These are phyloP conservation scores for Saccharomycopsis hybrid DNA, from an alignment of 1,139 yeast genomes.

Conservation along the genomic window DNA sequence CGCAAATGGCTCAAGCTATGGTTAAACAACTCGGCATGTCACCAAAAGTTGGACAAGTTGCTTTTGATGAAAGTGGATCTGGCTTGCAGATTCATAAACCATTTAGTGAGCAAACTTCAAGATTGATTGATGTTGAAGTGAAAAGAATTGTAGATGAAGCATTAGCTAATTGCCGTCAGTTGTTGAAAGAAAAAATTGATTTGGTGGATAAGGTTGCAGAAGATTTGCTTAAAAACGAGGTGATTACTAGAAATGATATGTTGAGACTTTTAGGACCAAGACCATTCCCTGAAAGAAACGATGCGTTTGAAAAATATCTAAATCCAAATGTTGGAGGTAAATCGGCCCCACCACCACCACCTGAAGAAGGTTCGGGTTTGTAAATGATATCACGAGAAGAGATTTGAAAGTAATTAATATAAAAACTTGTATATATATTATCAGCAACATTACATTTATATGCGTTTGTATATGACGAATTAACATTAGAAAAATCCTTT, in stretches of 20 bases:
- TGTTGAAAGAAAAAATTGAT: constrained; percentile 61
- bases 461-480: too few species aligned
- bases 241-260: constrained; percentile 87
- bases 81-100: constrained; percentile 66
- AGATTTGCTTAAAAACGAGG: constrained; percentile 76
- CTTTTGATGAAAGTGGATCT: constrained; percentile 51
- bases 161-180: constrained; percentile 57
- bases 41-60: constrained; percentile 70
- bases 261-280: constrained; percentile 78
- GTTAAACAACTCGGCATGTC: constrained; percentile 93
- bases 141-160: constrained; percentile 76
- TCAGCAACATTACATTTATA: too few species aligned
- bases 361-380: too few species aligned
- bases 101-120: constrained; percentile 81
- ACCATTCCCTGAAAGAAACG: constrained; percentile 85
- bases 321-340: constrained; percentile 19
- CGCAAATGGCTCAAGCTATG: constrained; percentile 90
- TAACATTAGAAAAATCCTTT: too few species aligned
- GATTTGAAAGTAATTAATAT: too few species aligned
- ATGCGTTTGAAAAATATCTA: constrained; percentile 85
- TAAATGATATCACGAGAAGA: too few species aligned
- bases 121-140: constrained; percentile 75
- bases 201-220: constrained; percentile 85
- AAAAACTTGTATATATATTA: too few species aligned
- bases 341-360: constrained; percentile 1